Percentiles rank a stretch among this genome's conserved stretches.
Conservation (phyloP, 805 yeast genomes). For the Babjeviella inositovora region DNA sequence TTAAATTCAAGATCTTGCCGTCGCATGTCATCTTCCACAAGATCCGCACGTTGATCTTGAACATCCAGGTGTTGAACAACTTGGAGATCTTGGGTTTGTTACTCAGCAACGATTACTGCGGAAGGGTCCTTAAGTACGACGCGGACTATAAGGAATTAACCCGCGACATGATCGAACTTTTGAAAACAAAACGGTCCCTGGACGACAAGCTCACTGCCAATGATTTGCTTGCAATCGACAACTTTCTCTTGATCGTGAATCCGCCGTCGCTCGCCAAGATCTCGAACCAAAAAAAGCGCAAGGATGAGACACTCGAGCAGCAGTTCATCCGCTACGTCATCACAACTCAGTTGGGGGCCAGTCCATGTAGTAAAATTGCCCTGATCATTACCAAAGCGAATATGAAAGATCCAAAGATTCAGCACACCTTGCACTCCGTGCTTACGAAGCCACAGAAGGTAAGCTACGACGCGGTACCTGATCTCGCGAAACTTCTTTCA, state of each 20-base stretch:
- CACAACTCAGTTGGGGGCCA: conserved; percentile 26
- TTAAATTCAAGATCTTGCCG: conserved; percentile 63
- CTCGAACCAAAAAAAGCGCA: conserved; percentile 7
- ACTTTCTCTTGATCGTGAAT: conserved; percentile 33
- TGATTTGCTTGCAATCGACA: conserved; percentile 42
- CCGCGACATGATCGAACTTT: conserved; percentile 41
- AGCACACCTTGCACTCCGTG: conserved; percentile 12
- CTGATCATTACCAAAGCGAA: conserved; percentile 24
- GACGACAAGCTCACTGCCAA: conserved; percentile 31
- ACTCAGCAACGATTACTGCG: conserved; percentile 53
- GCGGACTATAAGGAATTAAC: conserved; percentile 43
- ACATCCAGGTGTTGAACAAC: conserved; percentile 34
- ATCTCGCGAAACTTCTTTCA: conserved; percentile 29
- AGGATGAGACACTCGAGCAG: conserved; percentile 22
- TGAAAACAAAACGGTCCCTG: conserved; percentile 32
- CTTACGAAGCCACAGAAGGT: conserved; percentile 49
- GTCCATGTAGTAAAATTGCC: conserved; percentile 15
- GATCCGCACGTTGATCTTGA: conserved; percentile 40
- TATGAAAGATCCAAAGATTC: conserved; percentile 21
- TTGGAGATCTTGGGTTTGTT: conserved; percentile 55
- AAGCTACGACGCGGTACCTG: conserved; percentile 34
- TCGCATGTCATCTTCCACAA: conserved; percentile 60
- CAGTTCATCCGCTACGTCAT: conserved; percentile 32
- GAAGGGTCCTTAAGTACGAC: conserved; percentile 41
- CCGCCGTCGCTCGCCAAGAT: conserved; percentile 34